Percentiles rank a stretch among this genome's conserved stretches.
These are phyloP conservation scores for Sechiopsis laciniata DNA, from an alignment of 306 rosid genomes.

Conservation along the genomic window DNA sequence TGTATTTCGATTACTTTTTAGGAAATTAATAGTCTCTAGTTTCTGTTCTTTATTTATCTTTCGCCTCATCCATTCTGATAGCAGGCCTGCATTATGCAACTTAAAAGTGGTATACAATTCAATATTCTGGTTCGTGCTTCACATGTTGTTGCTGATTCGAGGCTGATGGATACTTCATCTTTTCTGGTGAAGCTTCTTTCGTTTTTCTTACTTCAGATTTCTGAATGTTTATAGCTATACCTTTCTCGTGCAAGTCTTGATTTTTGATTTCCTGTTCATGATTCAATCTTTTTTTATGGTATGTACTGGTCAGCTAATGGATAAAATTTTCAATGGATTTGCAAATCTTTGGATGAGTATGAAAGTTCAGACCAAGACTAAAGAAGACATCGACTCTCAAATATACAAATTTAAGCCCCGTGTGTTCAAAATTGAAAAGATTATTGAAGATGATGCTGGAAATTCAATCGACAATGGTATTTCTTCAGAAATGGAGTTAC, in stretches of 20 bases:
- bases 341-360: constrained; percentile 56
- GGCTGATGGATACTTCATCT: constrained; percentile 53
- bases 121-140: constrained; percentile 62
- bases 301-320: constrained; percentile 48
- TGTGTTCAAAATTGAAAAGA: constrained; percentile 52
- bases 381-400: constrained; percentile 51
- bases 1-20: background rate
- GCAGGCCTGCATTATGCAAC: constrained; percentile 51
- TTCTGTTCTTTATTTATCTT: background rate
- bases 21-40: background rate
- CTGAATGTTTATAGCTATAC: background rate
- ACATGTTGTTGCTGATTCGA: constrained; percentile 43
- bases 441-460: constrained; percentile 54
- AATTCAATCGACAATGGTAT: constrained; percentile 36
- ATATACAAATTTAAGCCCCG: constrained; percentile 72
- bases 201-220: background rate
- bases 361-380: constrained; percentile 47
- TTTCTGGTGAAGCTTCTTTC: constrained; percentile 37
- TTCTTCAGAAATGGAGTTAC: constrained; percentile 46
- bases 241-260: background rate
- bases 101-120: constrained; percentile 41
- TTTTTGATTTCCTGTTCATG: background rate
- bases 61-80: constrained; percentile 8
- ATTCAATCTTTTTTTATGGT: background rate
- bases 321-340: constrained; percentile 51